Conservation (phyloP, 73 alveolate species). For the Durusdinium trenchii region DNA sequence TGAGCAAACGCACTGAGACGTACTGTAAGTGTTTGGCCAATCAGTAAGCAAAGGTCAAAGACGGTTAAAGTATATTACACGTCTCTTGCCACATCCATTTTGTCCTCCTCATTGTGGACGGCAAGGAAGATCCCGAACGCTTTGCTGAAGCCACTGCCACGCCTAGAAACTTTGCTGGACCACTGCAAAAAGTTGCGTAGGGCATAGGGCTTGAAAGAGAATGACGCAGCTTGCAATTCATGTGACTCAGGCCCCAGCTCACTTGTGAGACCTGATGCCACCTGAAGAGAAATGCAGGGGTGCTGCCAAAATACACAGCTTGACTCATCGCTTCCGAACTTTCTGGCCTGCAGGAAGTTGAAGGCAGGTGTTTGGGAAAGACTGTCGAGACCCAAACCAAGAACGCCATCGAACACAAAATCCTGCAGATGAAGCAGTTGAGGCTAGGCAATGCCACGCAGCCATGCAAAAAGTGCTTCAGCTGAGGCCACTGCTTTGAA, state of each 20-base stretch:
- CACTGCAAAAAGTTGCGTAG: neutral
- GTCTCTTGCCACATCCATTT: no score
- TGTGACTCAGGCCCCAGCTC: neutral
- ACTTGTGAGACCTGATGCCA: conserved; percentile 42
- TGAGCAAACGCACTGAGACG: neutral
- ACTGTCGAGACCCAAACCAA: conserved; percentile 81
- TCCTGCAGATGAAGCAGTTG: neutral
- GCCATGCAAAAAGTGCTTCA: neutral
- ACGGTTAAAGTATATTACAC: no score
- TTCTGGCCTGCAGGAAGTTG: conserved; percentile 44
- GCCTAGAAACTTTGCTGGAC: neutral
- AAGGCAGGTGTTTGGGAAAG: conserved; percentile 81
- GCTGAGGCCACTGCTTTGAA: neutral
- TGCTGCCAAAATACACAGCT: neutral
- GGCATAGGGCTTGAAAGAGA: neutral
- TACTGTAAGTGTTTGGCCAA: neutral
- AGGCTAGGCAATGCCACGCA: neutral
- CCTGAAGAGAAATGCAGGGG: neutral
- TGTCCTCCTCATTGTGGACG: conserved; percentile 28
- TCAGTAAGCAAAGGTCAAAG: neutral
- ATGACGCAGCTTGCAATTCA: neutral
- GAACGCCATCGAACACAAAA: conserved; percentile 62
- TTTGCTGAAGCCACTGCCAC: conserved; percentile 82
- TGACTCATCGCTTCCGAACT: neutral
- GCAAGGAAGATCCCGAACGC: conserved; percentile 71